Evolutionary conservation across 441 rosid genomes (phyloP).

Genomic region (Melastoma candidum): DNA sequence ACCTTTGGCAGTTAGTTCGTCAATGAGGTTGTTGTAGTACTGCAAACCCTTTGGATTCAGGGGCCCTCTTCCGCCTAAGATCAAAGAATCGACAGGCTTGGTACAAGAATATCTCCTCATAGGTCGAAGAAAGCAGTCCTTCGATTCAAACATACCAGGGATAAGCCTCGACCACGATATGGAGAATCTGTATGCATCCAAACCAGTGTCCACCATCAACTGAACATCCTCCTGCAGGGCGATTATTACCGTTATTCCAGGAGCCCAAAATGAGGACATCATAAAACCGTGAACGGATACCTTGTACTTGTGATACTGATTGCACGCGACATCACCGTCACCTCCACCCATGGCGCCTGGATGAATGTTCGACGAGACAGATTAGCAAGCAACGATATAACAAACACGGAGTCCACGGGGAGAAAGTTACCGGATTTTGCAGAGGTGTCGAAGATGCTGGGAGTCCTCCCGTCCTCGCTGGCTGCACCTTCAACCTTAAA

Average conservation of each 20-base stretch:
- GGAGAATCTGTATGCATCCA: slow-evolving; percentile 17
- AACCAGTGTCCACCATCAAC: slow-evolving; percentile 17
- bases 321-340: slow-evolving; percentile 17
- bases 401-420: neutral
- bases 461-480: slow-evolving; percentile 20
- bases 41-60: slow-evolving; percentile 18
- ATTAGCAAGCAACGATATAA: neutral
- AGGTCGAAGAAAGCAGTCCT: neutral
- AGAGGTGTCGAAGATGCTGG: slow-evolving; percentile 17
- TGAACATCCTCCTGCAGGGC: slow-evolving; percentile 20
- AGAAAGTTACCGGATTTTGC: slow-evolving; percentile 10
- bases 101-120: neutral
- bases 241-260: neutral
- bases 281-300: neutral
- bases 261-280: neutral
- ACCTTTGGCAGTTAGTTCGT: slow-evolving; percentile 14
- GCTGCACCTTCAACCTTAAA: slow-evolving; percentile 20
- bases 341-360: slow-evolving; percentile 12
- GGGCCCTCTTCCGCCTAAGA: slow-evolving; percentile 18
- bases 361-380: neutral
- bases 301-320: slow-evolving; percentile 19
- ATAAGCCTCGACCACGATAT: slow-evolving; percentile 21
- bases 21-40: slow-evolving; percentile 17
- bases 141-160: slow-evolving; percentile 9
- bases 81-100: neutral